Base-by-base conservation (phyloP, 129 eudicot species). In the Pittosporum tobira region DNA sequence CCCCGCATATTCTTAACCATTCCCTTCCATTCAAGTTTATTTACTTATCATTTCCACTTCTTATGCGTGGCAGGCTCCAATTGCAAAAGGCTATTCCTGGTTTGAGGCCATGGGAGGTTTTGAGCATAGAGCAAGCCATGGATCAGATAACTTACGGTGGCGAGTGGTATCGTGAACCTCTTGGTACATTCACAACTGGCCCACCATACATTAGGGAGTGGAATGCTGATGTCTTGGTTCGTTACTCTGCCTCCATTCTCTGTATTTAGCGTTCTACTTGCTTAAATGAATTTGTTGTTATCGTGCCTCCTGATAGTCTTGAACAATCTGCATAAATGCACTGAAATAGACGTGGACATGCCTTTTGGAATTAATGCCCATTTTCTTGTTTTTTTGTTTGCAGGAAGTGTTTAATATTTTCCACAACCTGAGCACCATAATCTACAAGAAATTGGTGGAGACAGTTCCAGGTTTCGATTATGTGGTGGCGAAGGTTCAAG, bases 51-150 rank as follows among this genome's bases (percentile, higher is more conserved):
- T 25, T 20, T 25, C n/a, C 13, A 15, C 54, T 55, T 4, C 46
- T 27, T 43, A 28, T 67, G 21, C 66, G 60, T 12, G 25, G 24
- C 88, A 89, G 97, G 82, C 50, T 62, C 25, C 78, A 77, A 48
- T 61, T 89, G 75, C 71, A 66, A 14, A 82, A 89, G 64, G 75
- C 77, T 24, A 85, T 89, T 51, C 97, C 97, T 0, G 94, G 94
- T 31, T 76, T 90, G 68, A 83, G 98, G 67, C 98, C 98, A 10
- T 90, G 98, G 98, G 98, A 90, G 75, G 98, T 90, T 66, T 58
- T 90, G 20, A 90, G 98, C 59, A 74, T 90, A 2, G 98, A 90
- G 66, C 95, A 85, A 76, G 95, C 98, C 37, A 86, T 90, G 95
- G 98, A 90, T 74, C 89, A 74, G 42, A 73, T 90, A 61, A 83